phyloP scores from a whole-genome alignment of 129 eudicot species.

The Solidago caesia region DNA sequence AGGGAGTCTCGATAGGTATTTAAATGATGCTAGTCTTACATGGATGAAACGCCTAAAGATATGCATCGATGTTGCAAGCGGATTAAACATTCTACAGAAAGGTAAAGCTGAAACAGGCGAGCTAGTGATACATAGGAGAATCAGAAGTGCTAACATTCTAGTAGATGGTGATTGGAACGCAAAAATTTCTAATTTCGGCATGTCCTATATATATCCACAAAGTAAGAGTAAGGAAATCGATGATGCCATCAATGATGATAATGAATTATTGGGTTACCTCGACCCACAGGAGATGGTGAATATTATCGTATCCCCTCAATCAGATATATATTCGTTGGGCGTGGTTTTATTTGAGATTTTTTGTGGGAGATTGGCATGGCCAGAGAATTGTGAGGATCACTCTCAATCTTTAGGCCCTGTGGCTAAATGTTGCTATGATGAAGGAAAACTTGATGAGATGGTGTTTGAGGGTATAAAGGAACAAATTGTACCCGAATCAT shows the following conservation, averaged over 20 bases:
- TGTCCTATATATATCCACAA: background rate
- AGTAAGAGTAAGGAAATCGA: background rate
- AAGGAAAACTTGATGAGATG: background rate
- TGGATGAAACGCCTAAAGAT: too few species aligned
- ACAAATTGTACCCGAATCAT: background rate
- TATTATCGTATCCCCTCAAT: too few species aligned
- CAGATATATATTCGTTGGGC: background rate
- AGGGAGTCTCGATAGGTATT: background rate
- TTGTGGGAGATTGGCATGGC: background rate
- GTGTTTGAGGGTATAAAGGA: background rate
- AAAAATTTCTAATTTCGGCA: background rate
- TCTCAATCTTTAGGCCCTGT: background rate
- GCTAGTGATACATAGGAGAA: background rate
- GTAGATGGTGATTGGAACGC: background rate
- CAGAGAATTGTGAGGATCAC: background rate
- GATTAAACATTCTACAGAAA: background rate
- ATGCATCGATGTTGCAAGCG: background rate
- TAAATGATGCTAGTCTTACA: too few species aligned
- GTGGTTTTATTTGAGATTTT: background rate
- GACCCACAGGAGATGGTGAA: background rate
- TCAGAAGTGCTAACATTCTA: slow-evolving; percentile 1
- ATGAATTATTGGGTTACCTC: background rate
- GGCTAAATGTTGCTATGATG: background rate
- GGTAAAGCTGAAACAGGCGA: background rate
- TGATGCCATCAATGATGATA: background rate